These are phyloP conservation scores for Jamesozyma spencerorum DNA, from an alignment of 805 yeast genomes.

Conservation along the genomic window DNA sequence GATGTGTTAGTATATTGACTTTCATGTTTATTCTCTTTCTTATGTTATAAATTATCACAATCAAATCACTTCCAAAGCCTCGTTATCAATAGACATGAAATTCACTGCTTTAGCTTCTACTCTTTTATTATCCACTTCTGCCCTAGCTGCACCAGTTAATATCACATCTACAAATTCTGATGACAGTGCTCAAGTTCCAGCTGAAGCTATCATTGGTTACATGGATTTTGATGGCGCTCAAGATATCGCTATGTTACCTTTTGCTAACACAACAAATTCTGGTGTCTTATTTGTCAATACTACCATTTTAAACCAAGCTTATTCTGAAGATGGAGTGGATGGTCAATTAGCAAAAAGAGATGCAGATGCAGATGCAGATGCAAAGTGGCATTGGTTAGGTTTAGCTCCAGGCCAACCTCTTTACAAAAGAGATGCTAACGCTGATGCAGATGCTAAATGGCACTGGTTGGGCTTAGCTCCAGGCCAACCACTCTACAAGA, in stretches of 20 bases:
- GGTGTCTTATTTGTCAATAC: conserved; percentile 28
- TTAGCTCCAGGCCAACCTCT: conserved; percentile 22
- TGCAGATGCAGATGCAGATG: no score
- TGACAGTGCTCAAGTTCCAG: conserved; percentile 15
- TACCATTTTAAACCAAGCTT: conserved; percentile 23
- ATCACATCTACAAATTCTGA: conserved; percentile 5
- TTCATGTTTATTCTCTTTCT: no score
- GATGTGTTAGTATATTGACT: no score
- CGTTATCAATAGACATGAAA: conserved; percentile 17
- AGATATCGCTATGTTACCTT: conserved; percentile 24
- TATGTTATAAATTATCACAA: no score
- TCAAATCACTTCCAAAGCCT: no score
- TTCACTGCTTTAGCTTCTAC: conserved; percentile 11
- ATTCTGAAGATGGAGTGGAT: conserved; percentile 6
- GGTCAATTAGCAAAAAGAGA: conserved; percentile 20
- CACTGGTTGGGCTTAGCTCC: conserved; percentile 20
- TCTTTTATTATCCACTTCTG: conserved; percentile 7
- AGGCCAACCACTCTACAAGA: conserved; percentile 23
- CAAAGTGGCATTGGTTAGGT: conserved; percentile 25
- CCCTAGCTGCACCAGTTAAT: conserved; percentile 21
- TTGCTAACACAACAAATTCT: conserved; percentile 21
- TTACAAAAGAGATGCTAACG: conserved; percentile 25
- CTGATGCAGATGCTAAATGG: conserved; percentile 21
- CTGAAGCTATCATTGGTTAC: conserved; percentile 26
- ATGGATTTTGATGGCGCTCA: conserved; percentile 22